These are phyloP conservation scores for Solanum etuberosum DNA, from an alignment of 257 asterid species.

Conservation along the genomic window DNA sequence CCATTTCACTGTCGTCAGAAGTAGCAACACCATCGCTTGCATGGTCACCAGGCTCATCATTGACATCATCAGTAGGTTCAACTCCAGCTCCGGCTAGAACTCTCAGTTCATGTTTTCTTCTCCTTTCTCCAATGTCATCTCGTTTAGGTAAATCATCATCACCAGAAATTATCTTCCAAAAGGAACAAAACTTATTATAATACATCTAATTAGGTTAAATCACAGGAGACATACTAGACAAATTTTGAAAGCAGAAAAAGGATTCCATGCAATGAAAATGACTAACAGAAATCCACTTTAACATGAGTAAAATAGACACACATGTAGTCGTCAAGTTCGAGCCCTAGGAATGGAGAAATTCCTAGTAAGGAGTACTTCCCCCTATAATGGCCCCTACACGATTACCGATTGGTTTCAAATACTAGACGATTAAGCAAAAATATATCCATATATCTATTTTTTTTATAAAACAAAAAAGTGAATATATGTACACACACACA, in stretches of 20 bases:
- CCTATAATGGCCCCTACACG: background rate
- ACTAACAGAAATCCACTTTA: background rate
- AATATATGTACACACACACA: background rate
- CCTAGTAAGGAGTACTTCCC: background rate
- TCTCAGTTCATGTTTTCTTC: slow-evolving; percentile 78
- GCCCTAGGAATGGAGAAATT: background rate
- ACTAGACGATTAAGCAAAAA: background rate
- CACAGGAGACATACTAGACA: background rate
- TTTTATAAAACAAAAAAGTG: background rate
- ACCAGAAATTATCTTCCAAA: slow-evolving; percentile 58
- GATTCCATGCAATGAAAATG: background rate
- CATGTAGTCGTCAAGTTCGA: background rate
- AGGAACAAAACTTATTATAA: background rate
- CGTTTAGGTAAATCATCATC: slow-evolving; percentile 85
- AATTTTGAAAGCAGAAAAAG: background rate
- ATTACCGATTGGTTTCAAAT: background rate
- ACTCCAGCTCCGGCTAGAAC: slow-evolving; percentile 89
- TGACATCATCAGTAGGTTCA: slow-evolving; percentile 33
- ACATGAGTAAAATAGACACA: background rate
- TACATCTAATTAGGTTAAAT: background rate
- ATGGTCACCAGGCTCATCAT: slow-evolving; percentile 23
- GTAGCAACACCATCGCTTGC: slow-evolving; percentile 35
- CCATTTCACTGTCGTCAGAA: slow-evolving; percentile 28
- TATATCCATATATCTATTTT: background rate
- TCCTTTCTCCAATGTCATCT: slow-evolving; percentile 94